Conservation (phyloP, 345 rosid genomes). For the Gynandropsis gynandra region DNA sequence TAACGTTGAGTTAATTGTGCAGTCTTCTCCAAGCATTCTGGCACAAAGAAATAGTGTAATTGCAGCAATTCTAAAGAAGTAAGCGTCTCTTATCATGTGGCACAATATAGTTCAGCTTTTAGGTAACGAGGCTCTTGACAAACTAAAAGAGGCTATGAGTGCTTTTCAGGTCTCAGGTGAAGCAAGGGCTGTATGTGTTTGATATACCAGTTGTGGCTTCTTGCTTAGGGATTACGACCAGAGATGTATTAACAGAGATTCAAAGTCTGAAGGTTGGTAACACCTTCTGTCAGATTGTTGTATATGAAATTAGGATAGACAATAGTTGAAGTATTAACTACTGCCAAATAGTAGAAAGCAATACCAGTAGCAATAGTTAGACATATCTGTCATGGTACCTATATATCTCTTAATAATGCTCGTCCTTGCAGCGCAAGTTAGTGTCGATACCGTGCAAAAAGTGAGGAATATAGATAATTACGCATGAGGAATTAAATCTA, state of each 20-base stretch:
- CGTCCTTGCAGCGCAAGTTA: too few relatives aligned
- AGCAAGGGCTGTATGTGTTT: constrained; percentile 64
- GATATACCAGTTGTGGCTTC: constrained; percentile 65
- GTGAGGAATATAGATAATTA: too few relatives aligned
- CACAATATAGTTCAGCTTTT: constrained; percentile 8
- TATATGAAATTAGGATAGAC: neutral
- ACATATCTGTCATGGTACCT: too few relatives aligned
- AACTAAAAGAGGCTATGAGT: neutral
- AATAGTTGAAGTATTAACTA: too few relatives aligned
- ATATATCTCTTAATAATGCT: too few relatives aligned
- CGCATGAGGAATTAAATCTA: too few relatives aligned
- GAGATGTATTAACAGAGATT: constrained; percentile 51
- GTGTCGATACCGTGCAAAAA: too few relatives aligned
- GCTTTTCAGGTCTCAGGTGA: constrained; percentile 50
- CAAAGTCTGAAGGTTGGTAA: constrained; percentile 62
- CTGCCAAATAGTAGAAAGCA: too few relatives aligned
- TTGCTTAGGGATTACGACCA: constrained; percentile 41
- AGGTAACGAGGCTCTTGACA: constrained; percentile 1
- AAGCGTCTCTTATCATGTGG: constrained; percentile 16
- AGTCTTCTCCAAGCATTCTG: constrained; percentile 68
- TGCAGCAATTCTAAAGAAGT: constrained; percentile 75
- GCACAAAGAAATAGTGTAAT: constrained; percentile 58
- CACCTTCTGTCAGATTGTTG: neutral
- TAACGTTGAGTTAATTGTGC: constrained; percentile 30
- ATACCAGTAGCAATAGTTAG: too few relatives aligned